phyloP scores from a whole-genome alignment of 2,329 filamentous ascomycete genomes.

The Penicillium italicum region DNA sequence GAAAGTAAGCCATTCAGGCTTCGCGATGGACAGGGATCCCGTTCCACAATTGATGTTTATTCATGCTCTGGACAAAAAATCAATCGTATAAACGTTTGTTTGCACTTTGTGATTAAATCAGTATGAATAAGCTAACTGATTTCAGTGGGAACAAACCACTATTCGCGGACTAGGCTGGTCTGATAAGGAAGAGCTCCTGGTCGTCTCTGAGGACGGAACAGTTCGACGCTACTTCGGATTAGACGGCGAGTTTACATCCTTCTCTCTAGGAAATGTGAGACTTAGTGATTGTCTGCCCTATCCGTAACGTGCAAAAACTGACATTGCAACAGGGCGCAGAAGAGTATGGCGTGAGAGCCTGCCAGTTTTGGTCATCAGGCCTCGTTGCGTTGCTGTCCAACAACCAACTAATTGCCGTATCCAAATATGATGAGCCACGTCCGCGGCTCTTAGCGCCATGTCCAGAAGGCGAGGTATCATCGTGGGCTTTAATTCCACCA shows the following conservation, averaged over 20 bases:
- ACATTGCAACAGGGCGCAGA: conserved; percentile 62
- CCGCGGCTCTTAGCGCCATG: conserved; percentile 75
- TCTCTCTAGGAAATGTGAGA: conserved; percentile 74
- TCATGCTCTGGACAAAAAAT: conserved; percentile 88
- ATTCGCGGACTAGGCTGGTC: conserved; percentile 94
- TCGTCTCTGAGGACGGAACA: conserved; percentile 83
- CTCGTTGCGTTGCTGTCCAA: conserved; percentile 89
- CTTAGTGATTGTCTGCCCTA: too few relatives aligned
- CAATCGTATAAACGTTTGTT: conserved; percentile 63
- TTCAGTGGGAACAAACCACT: conserved; percentile 78
- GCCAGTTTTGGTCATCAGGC: conserved; percentile 86
- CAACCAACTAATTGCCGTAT: conserved; percentile 81
- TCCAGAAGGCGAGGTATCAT: conserved; percentile 74
- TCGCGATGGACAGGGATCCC: conserved; percentile 65
- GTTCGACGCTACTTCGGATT: conserved; percentile 87
- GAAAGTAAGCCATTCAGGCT: conserved; percentile 79
- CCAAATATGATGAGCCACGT: conserved; percentile 83
- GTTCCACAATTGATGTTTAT: conserved; percentile 89
- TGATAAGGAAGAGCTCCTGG: conserved; percentile 85
- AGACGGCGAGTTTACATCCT: conserved; percentile 93
- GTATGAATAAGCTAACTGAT: conserved; percentile 7
- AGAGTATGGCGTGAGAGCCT: conserved; percentile 80
- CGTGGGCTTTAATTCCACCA: conserved; percentile 86
- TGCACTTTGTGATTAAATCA: background rate
- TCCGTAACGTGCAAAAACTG: conserved; percentile 1